Evolutionary conservation across 2,329 filamentous ascomycete genomes (phyloP).

Genomic region (Ascochyta rabiei): DNA sequence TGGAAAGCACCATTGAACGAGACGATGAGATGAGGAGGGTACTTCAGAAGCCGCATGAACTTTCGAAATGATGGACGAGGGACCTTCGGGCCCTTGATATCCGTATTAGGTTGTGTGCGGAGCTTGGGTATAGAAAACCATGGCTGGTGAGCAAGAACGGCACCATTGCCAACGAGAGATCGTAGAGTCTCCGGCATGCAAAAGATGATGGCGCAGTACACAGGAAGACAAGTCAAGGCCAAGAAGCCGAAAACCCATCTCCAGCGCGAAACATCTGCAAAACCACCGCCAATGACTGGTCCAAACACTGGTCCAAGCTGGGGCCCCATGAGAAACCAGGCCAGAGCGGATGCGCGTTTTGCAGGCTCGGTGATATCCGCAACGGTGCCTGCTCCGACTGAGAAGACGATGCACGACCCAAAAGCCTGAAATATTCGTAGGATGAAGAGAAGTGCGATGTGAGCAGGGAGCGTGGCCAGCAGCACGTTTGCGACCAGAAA

Average conservation of each 20-base stretch:
- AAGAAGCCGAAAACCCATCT: conserved; percentile 55
- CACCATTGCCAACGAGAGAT: conserved; percentile 53
- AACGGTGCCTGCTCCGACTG: conserved; percentile 53
- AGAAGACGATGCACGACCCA: conserved; percentile 52
- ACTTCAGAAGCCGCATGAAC: conserved; percentile 34
- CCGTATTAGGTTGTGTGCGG: conserved; percentile 27
- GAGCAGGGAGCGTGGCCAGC: conserved; percentile 48
- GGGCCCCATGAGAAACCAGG: conserved; percentile 53
- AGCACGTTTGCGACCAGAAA: conserved; percentile 51
- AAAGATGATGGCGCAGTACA: conserved; percentile 43
- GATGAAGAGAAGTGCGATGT: conserved; percentile 48
- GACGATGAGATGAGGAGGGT: conserved; percentile 39
- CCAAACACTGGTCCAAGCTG: conserved; percentile 54
- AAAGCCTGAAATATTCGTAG: conserved; percentile 53
- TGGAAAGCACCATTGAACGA: conserved; percentile 36
- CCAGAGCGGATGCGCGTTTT: conserved; percentile 50
- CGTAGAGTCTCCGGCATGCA: conserved; percentile 56
- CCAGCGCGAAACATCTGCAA: conserved; percentile 48
- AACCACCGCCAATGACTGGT: conserved; percentile 51
- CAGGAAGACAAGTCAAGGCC: conserved; percentile 31
- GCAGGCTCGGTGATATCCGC: conserved; percentile 52
- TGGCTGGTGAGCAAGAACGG: conserved; percentile 30
- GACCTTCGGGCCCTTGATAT: conserved; percentile 25
- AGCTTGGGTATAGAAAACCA: conserved; percentile 37
- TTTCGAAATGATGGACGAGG: conserved; percentile 32